phyloP scores from a whole-genome alignment of 306 rosid genomes.

The Rubus idaeus region DNA sequence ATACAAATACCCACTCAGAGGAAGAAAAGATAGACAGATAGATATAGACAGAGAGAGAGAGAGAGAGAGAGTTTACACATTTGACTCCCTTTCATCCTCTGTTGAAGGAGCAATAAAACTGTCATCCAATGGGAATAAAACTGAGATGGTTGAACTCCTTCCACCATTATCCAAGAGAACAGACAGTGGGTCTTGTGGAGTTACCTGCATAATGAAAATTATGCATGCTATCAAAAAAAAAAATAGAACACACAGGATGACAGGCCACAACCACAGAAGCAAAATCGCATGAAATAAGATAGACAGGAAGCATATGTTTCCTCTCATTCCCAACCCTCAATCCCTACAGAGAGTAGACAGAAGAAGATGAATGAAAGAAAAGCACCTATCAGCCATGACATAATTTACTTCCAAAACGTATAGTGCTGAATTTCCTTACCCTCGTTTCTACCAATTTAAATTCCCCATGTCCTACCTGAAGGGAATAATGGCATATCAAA shows the following conservation, averaged over 20 bases:
- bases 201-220: constrained; percentile 51
- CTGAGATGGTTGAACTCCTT: constrained; percentile 37
- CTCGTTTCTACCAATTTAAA: background rate
- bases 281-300: background rate
- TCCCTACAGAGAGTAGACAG: background rate
- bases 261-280: constrained; percentile 18
- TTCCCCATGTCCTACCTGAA: background rate
- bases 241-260: constrained; percentile 13
- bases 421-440: background rate
- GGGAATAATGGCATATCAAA: background rate
- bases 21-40: too few relatives aligned
- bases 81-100: constrained; percentile 44
- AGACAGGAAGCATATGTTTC: background rate
- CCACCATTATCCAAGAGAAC: constrained; percentile 39
- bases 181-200: constrained; percentile 37
- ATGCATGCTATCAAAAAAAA: constrained; percentile 1
- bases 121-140: constrained; percentile 39
- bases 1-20: background rate
- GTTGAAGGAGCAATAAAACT: constrained; percentile 32
- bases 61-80: constrained; percentile 52
- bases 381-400: constrained; percentile 8
- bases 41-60: constrained; percentile 4
- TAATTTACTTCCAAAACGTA: background rate
- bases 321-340: background rate
- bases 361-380: background rate